Base-by-base conservation (phyloP, 2,329 filamentous ascomycete species). In the Arthrobotrys entomopaga region DNA sequence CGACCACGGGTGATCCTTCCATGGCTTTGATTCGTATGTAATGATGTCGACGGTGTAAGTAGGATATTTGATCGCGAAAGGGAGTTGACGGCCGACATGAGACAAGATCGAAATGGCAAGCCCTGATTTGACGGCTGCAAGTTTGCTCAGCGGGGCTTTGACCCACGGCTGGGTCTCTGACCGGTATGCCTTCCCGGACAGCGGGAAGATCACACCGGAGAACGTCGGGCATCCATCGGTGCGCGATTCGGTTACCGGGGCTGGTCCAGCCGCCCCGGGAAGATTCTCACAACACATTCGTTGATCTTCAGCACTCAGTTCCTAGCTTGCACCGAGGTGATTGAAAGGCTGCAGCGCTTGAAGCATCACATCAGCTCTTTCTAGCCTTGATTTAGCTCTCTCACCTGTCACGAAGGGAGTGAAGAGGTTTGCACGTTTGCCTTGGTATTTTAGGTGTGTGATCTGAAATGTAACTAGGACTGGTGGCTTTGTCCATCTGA, bases 1-100 rank as follows among this genome's bases (percentile, higher is more conserved):
- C 61, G 63, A 29, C 43, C 70, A 67, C 50, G 63, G 63, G 57
- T 74, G 70, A 74, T 74, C 57, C 50, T 53, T 64, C 40, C 57
- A 50, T 53, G 34, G 43, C 26, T 52, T 52, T 61, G 57, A 46
- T 67, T 74, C 57, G 63, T 61, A 64, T 60, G 40, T 20, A 40
- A 54, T 26, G 19, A 40, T 60, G 48, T 67, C 46, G 50, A 48
- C 16, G 56, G 50, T 69, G 29, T 34, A 34, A 34, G 29, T 34
- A 34, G 29, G 29, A 22, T 53, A 61, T 56, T 48, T 69, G 56
- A 48, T 60, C 64, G 54, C 29, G 42, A 61, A 69, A 59, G 42
- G 43, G 40, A 42, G 46, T 42, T 38, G 63, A 67, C 63, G 70
- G 70, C 63, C 57, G 63, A 74, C 34, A 67, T 67, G 70, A 74